Evolutionary conservation across 2,329 filamentous ascomycete species (phyloP), one percentile per base, ranked within the genome.

Genomic region (Fusarium miscanthi): DNA sequence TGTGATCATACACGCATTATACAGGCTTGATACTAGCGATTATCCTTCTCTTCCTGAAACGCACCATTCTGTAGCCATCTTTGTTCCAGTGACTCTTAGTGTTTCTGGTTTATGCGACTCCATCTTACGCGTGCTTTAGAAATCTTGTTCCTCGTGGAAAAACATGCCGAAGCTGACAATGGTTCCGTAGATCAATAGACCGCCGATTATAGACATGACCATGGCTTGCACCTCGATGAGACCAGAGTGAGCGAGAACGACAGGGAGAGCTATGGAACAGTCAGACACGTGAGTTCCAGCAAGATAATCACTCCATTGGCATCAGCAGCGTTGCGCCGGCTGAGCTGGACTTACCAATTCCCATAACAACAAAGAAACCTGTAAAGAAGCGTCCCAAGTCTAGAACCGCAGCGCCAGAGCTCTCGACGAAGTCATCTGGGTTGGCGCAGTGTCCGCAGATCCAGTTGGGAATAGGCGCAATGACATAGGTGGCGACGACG

Each of bases 81-180:
- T 25, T 49, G 21, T 48, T 31, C n/a, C 27, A 42, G 16, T 37
- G 31, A 35, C 11, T 40, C 45, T n/a, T 35, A 43, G 30, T 54
- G 31, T 25, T 48, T 51, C 59, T 42, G 42, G 27, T 40, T 46
- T 45, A 56, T 59, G 43, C 51, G 37, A 27, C 45, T 35, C 41
- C 17, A 14, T 45, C 40, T 43, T 38, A 30, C 30, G 59, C 33
- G 59, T 38, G 56, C 67, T 69, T 85, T 84, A 98, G 82, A 98
- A 99, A 78, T 98, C 96, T 80, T 97, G 93, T 81, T 98, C 94
- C 83, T 98, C 95, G 81, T 95, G 93, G 87, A 99, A 99, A 86
- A 98, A 99, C 91, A 98, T 93, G 74, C 93, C 92, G 83, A 99
- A 99, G 85, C 93, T 96, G 84, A 99, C 97, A 81, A 99, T 98